Evolutionary conservation across 352 stramenopile genomes (phyloP).

Genomic region (Phytophthora sojae): DNA sequence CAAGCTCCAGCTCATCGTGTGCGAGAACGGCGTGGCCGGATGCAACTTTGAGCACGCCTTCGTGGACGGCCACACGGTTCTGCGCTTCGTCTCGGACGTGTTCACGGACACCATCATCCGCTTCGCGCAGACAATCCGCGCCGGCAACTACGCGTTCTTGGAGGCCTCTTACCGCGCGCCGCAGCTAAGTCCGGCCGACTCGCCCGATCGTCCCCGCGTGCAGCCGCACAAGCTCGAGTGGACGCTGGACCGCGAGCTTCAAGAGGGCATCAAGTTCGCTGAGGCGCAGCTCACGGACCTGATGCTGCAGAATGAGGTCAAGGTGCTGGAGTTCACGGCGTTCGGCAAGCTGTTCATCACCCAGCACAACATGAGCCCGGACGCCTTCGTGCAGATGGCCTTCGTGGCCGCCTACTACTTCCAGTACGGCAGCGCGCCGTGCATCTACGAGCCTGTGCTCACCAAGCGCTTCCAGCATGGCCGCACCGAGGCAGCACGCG

Average conservation of each 20-base stretch:
- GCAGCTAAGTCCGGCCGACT: slow-evolving; percentile 52
- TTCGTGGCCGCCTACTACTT: slow-evolving; percentile 96
- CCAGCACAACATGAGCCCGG: slow-evolving; percentile 92
- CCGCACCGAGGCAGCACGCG: slow-evolving; percentile 94
- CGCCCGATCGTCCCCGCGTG: slow-evolving; percentile 51
- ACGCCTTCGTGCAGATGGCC: slow-evolving; percentile 97
- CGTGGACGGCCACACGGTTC: slow-evolving; percentile 97
- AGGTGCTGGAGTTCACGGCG: slow-evolving; percentile 95
- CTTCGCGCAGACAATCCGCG: slow-evolving; percentile 95
- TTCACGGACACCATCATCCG: slow-evolving; percentile 93
- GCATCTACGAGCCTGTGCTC: slow-evolving; percentile 96
- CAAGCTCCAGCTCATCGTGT: slow-evolving; percentile 97
- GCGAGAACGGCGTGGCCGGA: slow-evolving; percentile 92
- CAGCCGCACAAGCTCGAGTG: slow-evolving; percentile 94
- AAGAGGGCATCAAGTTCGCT: slow-evolving; percentile 92
- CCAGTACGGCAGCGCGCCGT: slow-evolving; percentile 90
- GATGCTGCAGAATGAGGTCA: slow-evolving; percentile 94
- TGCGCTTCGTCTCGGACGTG: slow-evolving; percentile 90
- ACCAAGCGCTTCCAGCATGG: slow-evolving; percentile 96
- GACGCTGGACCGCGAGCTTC: slow-evolving; percentile 79
- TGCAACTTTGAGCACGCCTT: slow-evolving; percentile 99
- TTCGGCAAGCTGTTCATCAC: slow-evolving; percentile 93
- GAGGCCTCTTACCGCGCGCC: slow-evolving; percentile 79
- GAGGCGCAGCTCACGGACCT: slow-evolving; percentile 95
- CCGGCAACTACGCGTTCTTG: slow-evolving; percentile 76